Conservation (phyloP, 148 eudicot genomes). For the Cornus florida region DNA sequence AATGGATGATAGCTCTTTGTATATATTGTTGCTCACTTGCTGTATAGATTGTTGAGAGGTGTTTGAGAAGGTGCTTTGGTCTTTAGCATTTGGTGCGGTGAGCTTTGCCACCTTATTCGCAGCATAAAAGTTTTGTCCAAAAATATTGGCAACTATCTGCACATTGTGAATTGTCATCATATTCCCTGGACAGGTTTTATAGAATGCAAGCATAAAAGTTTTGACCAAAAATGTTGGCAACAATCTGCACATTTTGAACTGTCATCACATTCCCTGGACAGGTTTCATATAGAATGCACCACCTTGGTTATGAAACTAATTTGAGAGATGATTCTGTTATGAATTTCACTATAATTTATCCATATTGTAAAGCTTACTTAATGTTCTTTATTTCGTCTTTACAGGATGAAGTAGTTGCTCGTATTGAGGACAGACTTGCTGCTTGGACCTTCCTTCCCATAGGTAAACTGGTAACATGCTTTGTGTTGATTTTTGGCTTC, state of each 20-base stretch:
- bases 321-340: neutral
- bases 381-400: constrained; percentile 11
- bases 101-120: neutral
- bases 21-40: no score
- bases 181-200: no score
- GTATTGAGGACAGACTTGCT: constrained; percentile 67
- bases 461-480: constrained; percentile 37
- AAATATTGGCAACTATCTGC: no score
- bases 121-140: neutral
- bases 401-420: constrained; percentile 72
- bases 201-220: neutral
- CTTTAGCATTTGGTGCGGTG: no score
- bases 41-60: no score
- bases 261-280: no score
- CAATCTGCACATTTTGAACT: no score
- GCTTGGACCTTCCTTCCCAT: constrained; percentile 88
- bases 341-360: neutral
- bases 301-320: neutral
- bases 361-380: neutral
- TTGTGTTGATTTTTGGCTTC: neutral
- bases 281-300: neutral
- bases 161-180: no score
- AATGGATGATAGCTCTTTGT: no score
- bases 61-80: no score
- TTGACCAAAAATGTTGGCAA: no score